Conservation (phyloP, 345 rosid species). For the Acer yangbiense region DNA sequence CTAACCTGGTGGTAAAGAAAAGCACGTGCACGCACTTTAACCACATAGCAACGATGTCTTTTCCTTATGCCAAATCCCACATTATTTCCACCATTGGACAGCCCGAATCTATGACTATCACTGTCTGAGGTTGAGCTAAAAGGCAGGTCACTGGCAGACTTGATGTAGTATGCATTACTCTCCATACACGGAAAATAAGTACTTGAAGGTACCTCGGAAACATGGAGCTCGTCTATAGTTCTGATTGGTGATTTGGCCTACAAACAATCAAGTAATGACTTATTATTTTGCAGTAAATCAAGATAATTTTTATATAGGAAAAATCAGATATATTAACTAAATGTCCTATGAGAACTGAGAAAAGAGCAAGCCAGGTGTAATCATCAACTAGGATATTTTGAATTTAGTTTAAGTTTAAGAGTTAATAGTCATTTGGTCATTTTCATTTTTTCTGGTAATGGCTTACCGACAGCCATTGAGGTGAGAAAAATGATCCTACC, state of each 20-base stretch:
- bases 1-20: conserved; percentile 95
- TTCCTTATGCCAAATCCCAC: conserved; percentile 63
- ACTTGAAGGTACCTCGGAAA: conserved; percentile 63
- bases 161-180: conserved; percentile 37
- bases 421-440: not conserved
- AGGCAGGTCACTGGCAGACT: conserved; percentile 23
- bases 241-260: conserved; percentile 86
- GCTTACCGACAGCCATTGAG: not conserved
- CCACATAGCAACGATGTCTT: conserved; percentile 61
- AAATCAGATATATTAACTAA: not conserved
- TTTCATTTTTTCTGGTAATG: not conserved
- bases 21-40: conserved; percentile 74
- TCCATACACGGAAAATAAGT: conserved; percentile 68
- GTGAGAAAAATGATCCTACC: too few species aligned
- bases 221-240: conserved; percentile 73
- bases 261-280: conserved; percentile 12
- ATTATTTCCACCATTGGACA: conserved; percentile 30
- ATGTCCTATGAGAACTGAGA: not conserved
- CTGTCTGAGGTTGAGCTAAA: conserved; percentile 26
- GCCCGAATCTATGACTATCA: conserved; percentile 11
- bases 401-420: not conserved
- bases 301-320: not conserved
- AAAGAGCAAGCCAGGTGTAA: not conserved
- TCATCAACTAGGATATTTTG: not conserved
- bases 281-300: not conserved